Conservation (phyloP, 169 alveolate genomes). For the Plasmodium gonderi region DNA sequence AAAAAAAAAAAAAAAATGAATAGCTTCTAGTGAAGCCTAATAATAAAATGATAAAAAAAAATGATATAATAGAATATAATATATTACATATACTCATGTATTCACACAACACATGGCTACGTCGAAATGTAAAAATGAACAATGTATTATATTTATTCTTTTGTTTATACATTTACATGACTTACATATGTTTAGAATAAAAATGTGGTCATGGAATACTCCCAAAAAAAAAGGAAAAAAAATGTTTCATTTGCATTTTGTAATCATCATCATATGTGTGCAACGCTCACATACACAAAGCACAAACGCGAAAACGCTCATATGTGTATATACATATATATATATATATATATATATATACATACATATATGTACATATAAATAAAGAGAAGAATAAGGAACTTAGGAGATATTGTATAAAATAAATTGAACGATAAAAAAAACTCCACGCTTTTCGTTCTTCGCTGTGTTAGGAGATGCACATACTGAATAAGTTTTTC, state of each 20-base stretch:
- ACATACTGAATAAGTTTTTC: no score
- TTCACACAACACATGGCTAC: neutral
- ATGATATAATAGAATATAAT: neutral
- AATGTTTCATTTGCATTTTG: neutral
- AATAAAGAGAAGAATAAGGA: neutral
- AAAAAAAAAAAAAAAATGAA: neutral
- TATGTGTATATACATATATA: neutral
- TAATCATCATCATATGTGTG: neutral
- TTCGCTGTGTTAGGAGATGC: no score
- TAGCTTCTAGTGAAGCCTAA: slow-evolving; percentile 75
- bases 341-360: neutral
- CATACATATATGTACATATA: neutral
- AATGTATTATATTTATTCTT: neutral
- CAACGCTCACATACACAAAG: no score
- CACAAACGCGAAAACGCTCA: no score
- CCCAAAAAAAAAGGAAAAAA: neutral
- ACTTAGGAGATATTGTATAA: neutral
- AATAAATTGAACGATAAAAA: neutral
- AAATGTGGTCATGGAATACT: neutral
- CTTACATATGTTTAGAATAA: neutral
- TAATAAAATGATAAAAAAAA: slow-evolving; percentile 12
- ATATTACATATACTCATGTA: slow-evolving; percentile 25
- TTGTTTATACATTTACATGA: neutral
- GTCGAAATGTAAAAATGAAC: neutral
- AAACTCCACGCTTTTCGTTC: no score